These are phyloP conservation scores for Mycotypha africana DNA, from an alignment of 371 early-diverging fungal genomes.

Conservation along the genomic window DNA sequence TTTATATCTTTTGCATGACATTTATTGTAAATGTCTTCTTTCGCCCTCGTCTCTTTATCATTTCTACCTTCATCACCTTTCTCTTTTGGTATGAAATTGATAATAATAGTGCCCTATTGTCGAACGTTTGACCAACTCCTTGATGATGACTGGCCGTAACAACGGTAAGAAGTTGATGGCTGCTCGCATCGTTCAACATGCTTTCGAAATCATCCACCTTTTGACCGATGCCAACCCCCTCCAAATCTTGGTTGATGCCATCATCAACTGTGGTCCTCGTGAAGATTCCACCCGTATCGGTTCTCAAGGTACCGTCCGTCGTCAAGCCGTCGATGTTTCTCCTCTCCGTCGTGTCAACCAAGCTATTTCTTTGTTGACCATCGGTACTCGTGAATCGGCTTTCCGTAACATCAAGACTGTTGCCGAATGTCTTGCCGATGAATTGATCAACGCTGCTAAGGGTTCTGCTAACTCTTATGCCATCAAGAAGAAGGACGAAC, in stretches of 20 bases:
- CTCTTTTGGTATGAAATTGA: too few species aligned
- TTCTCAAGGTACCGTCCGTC: constrained; percentile 96
- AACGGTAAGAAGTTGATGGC: constrained; percentile 99
- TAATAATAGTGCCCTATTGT: constrained; percentile 91
- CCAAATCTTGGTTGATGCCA: constrained; percentile 97
- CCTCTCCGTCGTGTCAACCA: constrained; percentile 98
- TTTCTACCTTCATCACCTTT: too few species aligned
- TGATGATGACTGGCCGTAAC: constrained; percentile 99
- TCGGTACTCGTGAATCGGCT: constrained; percentile 55
- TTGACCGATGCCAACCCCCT: constrained; percentile 98
- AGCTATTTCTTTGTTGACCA: constrained; percentile 90
- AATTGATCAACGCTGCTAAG: constrained; percentile 97
- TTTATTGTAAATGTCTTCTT: too few species aligned
- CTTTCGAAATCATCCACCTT: constrained; percentile 97
- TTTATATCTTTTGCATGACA: constrained; percentile 15
- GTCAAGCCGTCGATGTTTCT: constrained; percentile 99
- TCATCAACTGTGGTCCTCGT: constrained; percentile 99
- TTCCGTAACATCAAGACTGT: constrained; percentile 82
- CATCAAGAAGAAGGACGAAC: constrained; percentile 99
- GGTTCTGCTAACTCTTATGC: constrained; percentile 97
- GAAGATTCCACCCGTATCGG: constrained; percentile 99
- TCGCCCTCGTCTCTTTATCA: too few species aligned
- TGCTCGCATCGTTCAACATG: constrained; percentile 95
- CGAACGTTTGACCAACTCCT: constrained; percentile 97
- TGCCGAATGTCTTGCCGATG: constrained; percentile 99